Base-by-base conservation (phyloP, 306 rosid species). In the Quercus agrifolia region DNA sequence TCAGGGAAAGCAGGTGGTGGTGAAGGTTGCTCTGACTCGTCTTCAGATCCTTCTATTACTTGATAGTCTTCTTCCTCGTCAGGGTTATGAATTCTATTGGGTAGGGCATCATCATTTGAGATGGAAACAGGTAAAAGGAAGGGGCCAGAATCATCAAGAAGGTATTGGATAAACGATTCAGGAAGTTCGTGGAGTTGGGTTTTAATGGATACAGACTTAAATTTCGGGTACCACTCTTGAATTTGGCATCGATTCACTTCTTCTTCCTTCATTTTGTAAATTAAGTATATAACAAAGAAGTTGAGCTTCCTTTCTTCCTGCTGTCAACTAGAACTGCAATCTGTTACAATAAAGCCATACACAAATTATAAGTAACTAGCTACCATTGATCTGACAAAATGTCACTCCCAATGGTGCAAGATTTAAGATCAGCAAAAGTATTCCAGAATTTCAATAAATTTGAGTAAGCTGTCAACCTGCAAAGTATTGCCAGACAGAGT, bases 191-290 rank as follows among this genome's bases (percentile, higher is more conserved):
- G 98, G 82, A 89, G 84, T 73, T 70, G 63, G 76, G 92, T 90
- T 85, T 80, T 92, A 78, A 90, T 86, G 21, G 97, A 92, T 31
- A 84, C 64, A 1, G 92, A 78, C 74, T 89, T 89, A 74, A 89
- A 92, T 35, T 87, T 90, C 1, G 94, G 97, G 74, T 90, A 89
- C 97, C 94, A 93, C 80, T 91, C 90, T 25, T 90, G 95, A 78
- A 92, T 90, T 78, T 91, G 92, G 78, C 95, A 94, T 72, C 68
- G 81, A 55, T 92, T 85, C 31, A 90, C 87, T 78, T 90, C 94
- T 73, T 88, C 91, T 75, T 74, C 85, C 86, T 85, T 84, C 96
- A 94, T 94, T 73, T 58, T 76, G 33, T 38, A 38, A 35, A 3
- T 31, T 51, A 46, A 30, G 1, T 38, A 38, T 7, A 38, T 38